Conservation (phyloP, 176 grass and related monocot species). For the Eleusine indica region DNA sequence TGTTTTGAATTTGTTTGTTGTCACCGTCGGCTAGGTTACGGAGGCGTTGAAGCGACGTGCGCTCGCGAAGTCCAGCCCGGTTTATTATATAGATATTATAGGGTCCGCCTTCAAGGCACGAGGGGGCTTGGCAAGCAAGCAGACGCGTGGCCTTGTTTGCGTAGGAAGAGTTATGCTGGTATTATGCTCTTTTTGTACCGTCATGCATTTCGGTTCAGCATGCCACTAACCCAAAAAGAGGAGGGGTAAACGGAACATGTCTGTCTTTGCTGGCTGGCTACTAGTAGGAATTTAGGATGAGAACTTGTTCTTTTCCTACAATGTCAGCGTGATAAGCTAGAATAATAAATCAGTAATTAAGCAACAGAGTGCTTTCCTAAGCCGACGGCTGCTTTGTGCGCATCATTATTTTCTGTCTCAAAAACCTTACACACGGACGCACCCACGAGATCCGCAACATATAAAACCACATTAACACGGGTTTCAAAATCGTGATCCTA, state of each 20-base stretch:
- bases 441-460: neutral
- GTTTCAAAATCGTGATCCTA: too few relatives aligned
- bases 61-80: too few relatives aligned
- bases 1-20: too few relatives aligned
- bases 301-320: slow-evolving; percentile 28
- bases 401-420: neutral
- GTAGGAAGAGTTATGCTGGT: neutral
- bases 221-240: neutral
- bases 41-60: too few relatives aligned
- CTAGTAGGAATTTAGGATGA: neutral
- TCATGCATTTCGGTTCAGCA: neutral
- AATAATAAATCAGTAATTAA: neutral
- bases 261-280: too few relatives aligned
- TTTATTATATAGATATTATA: too few relatives aligned
- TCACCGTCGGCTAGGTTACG: too few relatives aligned
- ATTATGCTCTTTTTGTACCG: neutral
- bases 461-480: neutral
- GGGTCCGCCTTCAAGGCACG: too few relatives aligned
- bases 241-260: neutral
- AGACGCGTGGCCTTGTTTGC: neutral
- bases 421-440: neutral
- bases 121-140: neutral
- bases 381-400: neutral
- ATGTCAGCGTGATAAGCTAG: slow-evolving; percentile 12
- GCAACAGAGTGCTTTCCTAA: slow-evolving; percentile 9